Evolutionary conservation across 2,329 filamentous ascomycete species (phyloP).

Genomic region (Lachnellula arida): DNA sequence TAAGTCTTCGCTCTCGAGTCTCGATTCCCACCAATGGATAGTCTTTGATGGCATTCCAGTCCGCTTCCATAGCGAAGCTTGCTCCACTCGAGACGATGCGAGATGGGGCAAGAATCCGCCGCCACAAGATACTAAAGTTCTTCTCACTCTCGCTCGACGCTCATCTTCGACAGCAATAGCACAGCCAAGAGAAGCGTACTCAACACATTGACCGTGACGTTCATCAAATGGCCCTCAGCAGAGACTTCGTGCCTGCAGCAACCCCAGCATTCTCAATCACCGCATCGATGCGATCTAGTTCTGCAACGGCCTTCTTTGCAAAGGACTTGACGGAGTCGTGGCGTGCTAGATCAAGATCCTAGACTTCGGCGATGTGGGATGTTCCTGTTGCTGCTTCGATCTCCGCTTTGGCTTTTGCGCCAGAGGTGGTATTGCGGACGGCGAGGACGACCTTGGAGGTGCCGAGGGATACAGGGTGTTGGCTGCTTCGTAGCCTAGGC

Average conservation of each 20-base stretch:
- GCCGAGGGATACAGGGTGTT: constrained; percentile 35
- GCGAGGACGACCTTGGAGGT: constrained; percentile 37
- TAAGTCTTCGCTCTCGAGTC: constrained; percentile 14
- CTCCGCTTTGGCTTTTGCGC: constrained; percentile 29
- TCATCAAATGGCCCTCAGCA: constrained; percentile 16
- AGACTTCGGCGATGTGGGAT: constrained; percentile 11
- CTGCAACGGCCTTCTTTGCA: constrained; percentile 16
- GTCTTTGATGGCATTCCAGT: not conserved
- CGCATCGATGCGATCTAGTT: constrained; percentile 40
- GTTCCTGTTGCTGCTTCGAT: constrained; percentile 24
- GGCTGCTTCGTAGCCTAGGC: constrained; percentile 39
- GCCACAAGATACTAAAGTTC: not conserved
- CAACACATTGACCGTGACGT: constrained; percentile 41
- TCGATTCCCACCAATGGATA: constrained; percentile 22
- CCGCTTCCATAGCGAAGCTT: constrained; percentile 19
- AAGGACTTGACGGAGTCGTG: constrained; percentile 18
- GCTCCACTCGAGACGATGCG: constrained; percentile 8
- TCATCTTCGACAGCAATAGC: constrained; percentile 40
- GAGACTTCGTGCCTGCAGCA: not conserved
- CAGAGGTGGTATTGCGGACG: constrained; percentile 35
- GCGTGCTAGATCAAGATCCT: constrained; percentile 16
- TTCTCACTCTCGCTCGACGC: constrained; percentile 32
- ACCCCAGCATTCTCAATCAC: constrained; percentile 34
- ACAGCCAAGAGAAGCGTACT: constrained; percentile 42
- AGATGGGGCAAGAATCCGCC: not conserved